Conservation (phyloP, 1,139 yeast genomes). For the Debaryomyces udenii region DNA sequence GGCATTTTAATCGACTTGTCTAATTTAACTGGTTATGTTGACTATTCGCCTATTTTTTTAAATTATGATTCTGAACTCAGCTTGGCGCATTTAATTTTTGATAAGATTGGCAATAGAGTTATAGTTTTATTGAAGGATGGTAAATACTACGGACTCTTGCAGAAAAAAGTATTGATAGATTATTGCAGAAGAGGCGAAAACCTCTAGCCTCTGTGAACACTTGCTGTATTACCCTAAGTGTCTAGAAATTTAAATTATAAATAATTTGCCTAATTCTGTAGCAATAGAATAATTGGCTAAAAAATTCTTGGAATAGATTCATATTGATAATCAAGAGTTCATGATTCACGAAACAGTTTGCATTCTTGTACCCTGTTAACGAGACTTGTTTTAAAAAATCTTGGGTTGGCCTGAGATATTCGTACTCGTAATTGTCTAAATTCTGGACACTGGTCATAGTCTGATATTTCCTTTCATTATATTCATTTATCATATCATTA, state of each 20-base stretch:
- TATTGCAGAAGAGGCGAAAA: constrained; percentile 31
- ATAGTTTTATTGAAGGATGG: constrained; percentile 56
- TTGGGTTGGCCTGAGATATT: constrained; percentile 11
- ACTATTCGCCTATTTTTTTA: constrained; percentile 52
- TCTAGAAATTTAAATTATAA: constrained; percentile 1
- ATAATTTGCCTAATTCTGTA: constrained; percentile 11
- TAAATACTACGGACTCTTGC: constrained; percentile 54
- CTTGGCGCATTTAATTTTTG: constrained; percentile 57
- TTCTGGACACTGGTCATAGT: constrained; percentile 15
- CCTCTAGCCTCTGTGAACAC: too few relatives aligned
- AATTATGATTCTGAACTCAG: constrained; percentile 55
- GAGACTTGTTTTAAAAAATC: constrained; percentile 9
- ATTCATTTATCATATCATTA: constrained; percentile 12
- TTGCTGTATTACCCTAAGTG: too few relatives aligned
- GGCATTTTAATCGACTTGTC: constrained; percentile 31
- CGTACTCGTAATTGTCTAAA: constrained; percentile 3
- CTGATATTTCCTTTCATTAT: constrained; percentile 17
- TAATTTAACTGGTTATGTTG: constrained; percentile 49
- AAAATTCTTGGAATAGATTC: constrained; percentile 11
- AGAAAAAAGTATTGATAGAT: constrained; percentile 59
- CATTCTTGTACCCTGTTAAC: background rate
- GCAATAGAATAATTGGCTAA: constrained; percentile 10
- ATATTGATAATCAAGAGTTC: constrained; percentile 12
- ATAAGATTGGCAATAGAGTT: constrained; percentile 56
- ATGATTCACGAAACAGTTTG: constrained; percentile 1